Evolutionary conservation across 108 stramenopile species (phyloP).

Genomic region (Pinguiococcus pyrenoidosus): DNA sequence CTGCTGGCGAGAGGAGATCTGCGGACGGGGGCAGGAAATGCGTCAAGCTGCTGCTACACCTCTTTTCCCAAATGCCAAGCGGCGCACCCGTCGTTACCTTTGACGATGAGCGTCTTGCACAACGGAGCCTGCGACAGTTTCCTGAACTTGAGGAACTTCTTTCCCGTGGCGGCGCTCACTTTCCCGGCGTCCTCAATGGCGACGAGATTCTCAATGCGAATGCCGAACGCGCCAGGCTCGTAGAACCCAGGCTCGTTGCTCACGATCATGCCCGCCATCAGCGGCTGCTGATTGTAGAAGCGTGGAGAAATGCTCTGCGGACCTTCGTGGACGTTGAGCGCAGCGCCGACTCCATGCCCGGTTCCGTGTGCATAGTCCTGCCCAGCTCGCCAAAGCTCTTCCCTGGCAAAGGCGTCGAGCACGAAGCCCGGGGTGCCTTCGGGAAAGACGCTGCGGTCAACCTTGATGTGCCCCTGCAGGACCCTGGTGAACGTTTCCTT

Average conservation of each 20-base stretch:
- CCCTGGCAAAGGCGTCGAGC: conserved; percentile 82
- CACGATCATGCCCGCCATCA: conserved; percentile 88
- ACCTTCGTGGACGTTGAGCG: conserved; percentile 93
- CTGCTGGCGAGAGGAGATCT: too few species aligned
- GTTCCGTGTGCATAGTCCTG: conserved; percentile 95
- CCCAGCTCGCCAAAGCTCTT: conserved; percentile 70
- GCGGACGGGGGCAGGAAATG: too few species aligned
- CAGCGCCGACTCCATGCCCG: conserved; percentile 90
- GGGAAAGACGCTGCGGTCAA: conserved; percentile 77
- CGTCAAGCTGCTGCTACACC: too few species aligned
- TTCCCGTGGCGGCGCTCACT: too few species aligned
- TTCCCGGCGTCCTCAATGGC: too few species aligned
- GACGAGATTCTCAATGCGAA: conserved; percentile 83
- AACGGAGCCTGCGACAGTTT: too few species aligned
- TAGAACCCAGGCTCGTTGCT: conserved; percentile 96
- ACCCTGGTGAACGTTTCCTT: conserved; percentile 74
- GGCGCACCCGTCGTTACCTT: too few species aligned
- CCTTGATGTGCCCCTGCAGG: conserved; percentile 83
- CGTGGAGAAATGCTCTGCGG: conserved; percentile 60
- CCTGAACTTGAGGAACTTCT: too few species aligned
- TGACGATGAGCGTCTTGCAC: too few species aligned
- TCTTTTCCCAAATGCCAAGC: too few species aligned
- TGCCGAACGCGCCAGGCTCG: conserved; percentile 73
- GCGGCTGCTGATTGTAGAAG: conserved; percentile 44
- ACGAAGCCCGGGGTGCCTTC: conserved; percentile 50